Evolutionary conservation across 2,329 filamentous ascomycete species (phyloP).

Genomic region (Stagonosporopsis cucurbitacearum): DNA sequence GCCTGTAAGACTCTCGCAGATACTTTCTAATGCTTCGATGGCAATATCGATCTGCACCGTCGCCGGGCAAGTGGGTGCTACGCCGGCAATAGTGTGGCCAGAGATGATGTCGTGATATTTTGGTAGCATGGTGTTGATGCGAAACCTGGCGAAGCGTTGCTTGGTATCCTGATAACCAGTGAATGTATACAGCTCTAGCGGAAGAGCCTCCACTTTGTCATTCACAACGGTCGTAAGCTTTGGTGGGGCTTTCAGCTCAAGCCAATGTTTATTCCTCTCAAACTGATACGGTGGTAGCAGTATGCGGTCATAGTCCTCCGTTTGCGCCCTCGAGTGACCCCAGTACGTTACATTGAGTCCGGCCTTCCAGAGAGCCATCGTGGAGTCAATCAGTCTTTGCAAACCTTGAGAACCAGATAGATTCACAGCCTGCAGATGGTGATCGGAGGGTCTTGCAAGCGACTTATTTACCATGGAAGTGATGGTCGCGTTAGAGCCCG

Average conservation of each 20-base stretch:
- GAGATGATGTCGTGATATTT: conserved; percentile 47
- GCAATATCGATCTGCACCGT: conserved; percentile 50
- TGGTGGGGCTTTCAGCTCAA: conserved; percentile 10
- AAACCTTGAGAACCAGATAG: too few species aligned
- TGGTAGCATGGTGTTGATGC: conserved; percentile 49
- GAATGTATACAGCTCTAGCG: conserved; percentile 25
- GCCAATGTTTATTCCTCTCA: conserved; percentile 31
- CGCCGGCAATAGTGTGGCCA: conserved; percentile 51
- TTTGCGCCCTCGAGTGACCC: conserved; percentile 19
- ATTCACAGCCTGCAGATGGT: conserved; percentile 17
- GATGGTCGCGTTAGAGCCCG: conserved; percentile 32
- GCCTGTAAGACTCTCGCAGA: conserved; percentile 31
- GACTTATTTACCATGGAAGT: conserved; percentile 39
- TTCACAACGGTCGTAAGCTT: not conserved
- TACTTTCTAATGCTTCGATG: conserved; percentile 41
- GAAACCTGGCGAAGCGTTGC: conserved; percentile 45
- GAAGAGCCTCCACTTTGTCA: conserved; percentile 2
- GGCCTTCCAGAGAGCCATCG: conserved; percentile 50
- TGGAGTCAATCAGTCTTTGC: conserved; percentile 28
- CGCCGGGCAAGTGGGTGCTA: conserved; percentile 50
- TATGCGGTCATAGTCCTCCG: conserved; percentile 23
- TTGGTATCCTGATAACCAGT: conserved; percentile 16
- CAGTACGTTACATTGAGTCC: conserved; percentile 50
- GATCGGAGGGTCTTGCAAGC: conserved; percentile 14
- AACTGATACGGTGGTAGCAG: conserved; percentile 43